Evolutionary conservation across 2,329 filamentous ascomycete species (phyloP), one percentile per base, ranked within the genome.

Genomic region (Colletotrichum sp.): DNA sequence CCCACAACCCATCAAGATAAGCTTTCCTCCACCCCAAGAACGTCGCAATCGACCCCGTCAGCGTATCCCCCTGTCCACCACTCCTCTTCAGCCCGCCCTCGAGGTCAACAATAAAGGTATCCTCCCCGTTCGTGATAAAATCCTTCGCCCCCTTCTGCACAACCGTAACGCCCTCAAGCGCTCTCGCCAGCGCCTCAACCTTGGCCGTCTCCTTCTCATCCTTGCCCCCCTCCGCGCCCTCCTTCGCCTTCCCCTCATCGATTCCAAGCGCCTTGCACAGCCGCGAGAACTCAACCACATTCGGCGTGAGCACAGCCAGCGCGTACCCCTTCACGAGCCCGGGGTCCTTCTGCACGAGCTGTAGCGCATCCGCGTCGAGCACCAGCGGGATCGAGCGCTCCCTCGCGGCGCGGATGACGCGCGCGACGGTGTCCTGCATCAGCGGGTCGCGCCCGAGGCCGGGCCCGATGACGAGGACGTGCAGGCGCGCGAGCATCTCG

Each of bases 41-140:
- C 5, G 97, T 98, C 2, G 94, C 97, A 78, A 99, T 87, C 38
- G 93, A 93, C 2, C 97, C 97, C 0, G 97, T 98, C 78, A 99
- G 87, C 5, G 97, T 98, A 85, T 99, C 97, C 3, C 97, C 97
- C 85, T 99, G 97, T 0, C 97, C 97, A 63, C 96, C 97, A 73
- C 95, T 96, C 78, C 97, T 90, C 90, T 99, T 99, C 83, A 92
- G 85, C 1, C 96, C 96, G 10, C 97, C 97, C 80, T 92, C 86
- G 4, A 96, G 85, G 79, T 98, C 96, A 30, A 93, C 94, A 0
- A 94, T 87, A 30, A 96, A 85, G n/a, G 94, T 98, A 69, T 89
- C 89, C 73, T 90, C 87, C 14, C 96, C 95, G 80, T 98, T 94
- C 4, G 93, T 95, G 75, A 99, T 95, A 78, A 94, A 92, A 84